Evolutionary conservation across 768 basidiomycete genomes (phyloP).

Genomic region (Boletus patriciae): DNA sequence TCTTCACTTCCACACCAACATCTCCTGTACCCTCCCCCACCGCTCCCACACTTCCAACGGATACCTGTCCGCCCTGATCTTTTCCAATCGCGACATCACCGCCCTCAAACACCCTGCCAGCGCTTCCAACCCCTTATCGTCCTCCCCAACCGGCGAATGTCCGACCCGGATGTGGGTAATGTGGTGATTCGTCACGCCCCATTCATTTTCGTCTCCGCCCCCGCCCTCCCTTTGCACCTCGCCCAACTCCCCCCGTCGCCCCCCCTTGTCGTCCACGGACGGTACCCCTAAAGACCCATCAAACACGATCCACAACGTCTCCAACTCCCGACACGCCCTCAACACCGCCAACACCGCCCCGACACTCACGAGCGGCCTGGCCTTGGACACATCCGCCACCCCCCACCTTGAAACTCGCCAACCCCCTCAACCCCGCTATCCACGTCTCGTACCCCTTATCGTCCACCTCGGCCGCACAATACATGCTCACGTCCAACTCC

Average conservation of each 20-base stretch:
- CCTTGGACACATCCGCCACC: constrained; percentile 20
- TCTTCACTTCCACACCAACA: constrained; percentile 6
- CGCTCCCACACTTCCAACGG: constrained; percentile 8
- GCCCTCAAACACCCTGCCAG: constrained; percentile 18
- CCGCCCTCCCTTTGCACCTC: not conserved
- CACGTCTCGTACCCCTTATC: constrained; percentile 19
- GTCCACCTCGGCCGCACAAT: constrained; percentile 18
- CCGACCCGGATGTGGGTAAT: constrained; percentile 22
- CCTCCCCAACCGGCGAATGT: constrained; percentile 24
- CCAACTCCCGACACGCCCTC: constrained; percentile 18
- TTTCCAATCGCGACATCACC: constrained; percentile 27
- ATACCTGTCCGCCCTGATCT: constrained; percentile 15
- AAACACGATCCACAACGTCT: constrained; percentile 22
- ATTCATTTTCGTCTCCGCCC: constrained; percentile 3
- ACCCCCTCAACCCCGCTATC: constrained; percentile 9
- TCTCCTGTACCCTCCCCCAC: constrained; percentile 14
- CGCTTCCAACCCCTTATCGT: not conserved
- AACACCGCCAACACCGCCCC: constrained; percentile 22
- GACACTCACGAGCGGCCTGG: constrained; percentile 20
- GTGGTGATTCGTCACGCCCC: constrained; percentile 18
- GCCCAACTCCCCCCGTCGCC: not conserved
- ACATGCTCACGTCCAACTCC: constrained; percentile 24
- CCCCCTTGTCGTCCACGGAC: not conserved
- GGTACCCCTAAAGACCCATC: constrained; percentile 17
- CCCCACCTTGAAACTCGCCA: constrained; percentile 23